Percentiles rank a stretch among this genome's conserved stretches.
These are phyloP conservation scores for Cryptococcus maquisensis DNA, from an alignment of 1,284 basidiomycete species.

Conservation along the genomic window DNA sequence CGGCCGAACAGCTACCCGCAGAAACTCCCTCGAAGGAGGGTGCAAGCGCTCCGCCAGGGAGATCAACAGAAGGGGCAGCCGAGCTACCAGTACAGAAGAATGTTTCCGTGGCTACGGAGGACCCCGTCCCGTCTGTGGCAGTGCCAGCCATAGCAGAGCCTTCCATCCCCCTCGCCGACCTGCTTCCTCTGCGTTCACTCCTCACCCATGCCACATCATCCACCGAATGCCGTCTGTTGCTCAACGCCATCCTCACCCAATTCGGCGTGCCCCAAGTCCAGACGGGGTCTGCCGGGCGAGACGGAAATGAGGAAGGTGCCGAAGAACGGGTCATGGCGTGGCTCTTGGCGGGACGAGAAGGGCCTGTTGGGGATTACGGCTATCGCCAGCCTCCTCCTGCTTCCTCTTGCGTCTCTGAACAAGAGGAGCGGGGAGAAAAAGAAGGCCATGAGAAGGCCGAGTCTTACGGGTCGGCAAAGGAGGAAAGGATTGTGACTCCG, in stretches of 20 bases:
- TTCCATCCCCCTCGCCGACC: constrained; percentile 21
- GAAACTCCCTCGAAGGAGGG: constrained; percentile 3
- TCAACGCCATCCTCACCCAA: constrained; percentile 71
- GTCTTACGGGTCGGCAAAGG: no score
- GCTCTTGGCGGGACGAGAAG: constrained; percentile 36
- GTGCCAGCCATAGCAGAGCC: no score
- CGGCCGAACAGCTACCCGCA: neutral
- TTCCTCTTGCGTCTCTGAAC: no score
- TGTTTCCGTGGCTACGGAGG: no score
- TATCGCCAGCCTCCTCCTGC: neutral
- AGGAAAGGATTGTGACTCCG: no score
- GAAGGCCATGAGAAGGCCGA: no score
- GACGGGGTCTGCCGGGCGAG: neutral
- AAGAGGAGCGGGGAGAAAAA: no score
- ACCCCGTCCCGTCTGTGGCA: no score
- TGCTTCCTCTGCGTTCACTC: constrained; percentile 64
- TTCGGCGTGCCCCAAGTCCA: constrained; percentile 51
- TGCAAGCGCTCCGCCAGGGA: neutral
- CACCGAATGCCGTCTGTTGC: constrained; percentile 75
- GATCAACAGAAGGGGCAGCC: no score
- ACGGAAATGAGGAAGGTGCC: constrained; percentile 3
- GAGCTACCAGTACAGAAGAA: no score
- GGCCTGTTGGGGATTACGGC: constrained; percentile 18
- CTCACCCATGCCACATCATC: constrained; percentile 67
- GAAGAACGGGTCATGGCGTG: constrained; percentile 36